Base-by-base conservation (phyloP, 208 protist genomes). In the Trypanosoma vivax region DNA sequence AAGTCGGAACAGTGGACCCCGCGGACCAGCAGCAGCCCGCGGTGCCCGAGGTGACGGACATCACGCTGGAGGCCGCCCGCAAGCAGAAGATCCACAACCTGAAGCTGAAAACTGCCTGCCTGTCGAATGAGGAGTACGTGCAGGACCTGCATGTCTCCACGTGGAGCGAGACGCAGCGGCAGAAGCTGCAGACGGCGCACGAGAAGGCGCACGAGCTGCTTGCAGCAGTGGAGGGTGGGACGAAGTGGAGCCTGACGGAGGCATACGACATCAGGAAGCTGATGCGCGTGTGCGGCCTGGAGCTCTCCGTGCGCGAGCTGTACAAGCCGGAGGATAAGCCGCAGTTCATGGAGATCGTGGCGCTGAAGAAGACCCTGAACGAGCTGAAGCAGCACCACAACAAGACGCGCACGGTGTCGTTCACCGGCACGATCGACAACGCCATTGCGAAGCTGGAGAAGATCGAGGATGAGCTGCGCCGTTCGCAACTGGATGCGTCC, bases 251-350 rank as follows among this genome's bases (percentile, higher is more conserved):
- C 70, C 64, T 77, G 23, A 77, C 70, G 23, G 50, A 58, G 50
- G 70, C 70, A 21, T 77, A 77, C 52, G 70, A 77, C 65, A 76
- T 76, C 64, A 65, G 72, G 69, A 76, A 72, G 58, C 63, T 76
- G 64, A 76, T 76, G 69, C 69, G 70, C 45, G 70, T 77, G 45
- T 77, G 70, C 38, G 70, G 70, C 0, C 60, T 77, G 14, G 58
- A 77, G 65, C 62, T 77, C 50, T 72, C 63, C 34, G 65, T 77
- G 30, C 57, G 70, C 14, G 70, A 77, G 51, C 64, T 77, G 43
- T 77, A 77, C 70, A 77, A 73, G 65, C 70, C 70, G 24, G 70
- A 77, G 58, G 70, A 77, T 60, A 73, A 73, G 52, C 70, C 70
- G 38, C 70, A 77, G 46, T 77, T 77, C 47, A 69, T 77, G 65